phyloP scores from a whole-genome alignment of 768 basidiomycete genomes.

The Boletales sp. region DNA sequence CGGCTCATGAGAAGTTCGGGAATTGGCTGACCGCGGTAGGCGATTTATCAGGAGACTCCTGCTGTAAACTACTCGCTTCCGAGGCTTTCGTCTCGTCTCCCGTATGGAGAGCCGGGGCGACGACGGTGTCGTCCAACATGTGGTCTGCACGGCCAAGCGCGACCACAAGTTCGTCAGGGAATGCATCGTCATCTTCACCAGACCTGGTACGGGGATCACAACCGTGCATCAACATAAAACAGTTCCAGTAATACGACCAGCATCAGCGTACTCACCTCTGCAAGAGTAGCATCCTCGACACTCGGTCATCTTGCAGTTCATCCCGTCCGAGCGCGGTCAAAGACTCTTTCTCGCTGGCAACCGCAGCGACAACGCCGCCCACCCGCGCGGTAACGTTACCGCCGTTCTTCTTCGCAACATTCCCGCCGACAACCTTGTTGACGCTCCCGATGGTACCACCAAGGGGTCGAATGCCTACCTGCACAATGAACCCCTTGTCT shows the following conservation, averaged over 20 bases:
- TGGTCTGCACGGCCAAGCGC: constrained; percentile 61
- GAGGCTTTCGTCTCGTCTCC: constrained; percentile 12
- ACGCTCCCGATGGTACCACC: constrained; percentile 13
- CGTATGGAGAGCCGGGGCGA: constrained; percentile 7
- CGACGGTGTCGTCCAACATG: constrained; percentile 44
- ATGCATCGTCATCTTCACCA: constrained; percentile 50
- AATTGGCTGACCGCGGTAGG: constrained; percentile 17
- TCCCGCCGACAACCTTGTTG: constrained; percentile 1
- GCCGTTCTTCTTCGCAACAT: constrained; percentile 7
- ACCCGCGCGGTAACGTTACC: constrained; percentile 25
- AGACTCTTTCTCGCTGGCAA: constrained; percentile 74
- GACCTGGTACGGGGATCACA: constrained; percentile 35
- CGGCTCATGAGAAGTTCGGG: not conserved
- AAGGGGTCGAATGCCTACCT: constrained; percentile 54
- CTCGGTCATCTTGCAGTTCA: constrained; percentile 70
- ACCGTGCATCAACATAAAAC: constrained; percentile 1
- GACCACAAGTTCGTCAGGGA: constrained; percentile 57
- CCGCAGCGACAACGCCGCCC: constrained; percentile 37
- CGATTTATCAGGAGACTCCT: constrained; percentile 19
- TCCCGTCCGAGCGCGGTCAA: constrained; percentile 69
- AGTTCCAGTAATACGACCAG: constrained; percentile 1
- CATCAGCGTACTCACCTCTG: constrained; percentile 47
- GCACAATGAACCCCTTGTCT: constrained; percentile 56
- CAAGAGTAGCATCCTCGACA: constrained; percentile 61
- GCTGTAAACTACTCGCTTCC: constrained; percentile 17